Percentiles rank a stretch among this genome's conserved stretches.
Evolutionary conservation across 257 asterid genomes (phyloP).

Genomic region (Solanum bulbocastanum): DNA sequence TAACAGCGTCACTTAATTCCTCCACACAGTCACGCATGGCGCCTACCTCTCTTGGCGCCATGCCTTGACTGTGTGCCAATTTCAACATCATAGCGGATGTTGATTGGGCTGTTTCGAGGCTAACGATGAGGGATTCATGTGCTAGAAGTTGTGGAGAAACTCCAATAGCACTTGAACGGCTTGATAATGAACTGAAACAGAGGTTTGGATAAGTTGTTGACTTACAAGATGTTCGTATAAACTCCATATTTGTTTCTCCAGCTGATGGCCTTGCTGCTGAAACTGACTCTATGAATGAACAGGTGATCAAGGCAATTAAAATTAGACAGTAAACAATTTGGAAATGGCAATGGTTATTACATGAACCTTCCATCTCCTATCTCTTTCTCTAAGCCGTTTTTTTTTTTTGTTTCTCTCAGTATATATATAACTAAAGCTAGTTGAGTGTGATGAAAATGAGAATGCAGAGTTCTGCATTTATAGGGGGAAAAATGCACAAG

Average conservation of each 20-base stretch:
- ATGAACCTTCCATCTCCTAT: not conserved
- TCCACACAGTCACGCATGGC: slow-evolving; percentile 30
- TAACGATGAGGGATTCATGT: not conserved
- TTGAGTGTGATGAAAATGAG: not conserved
- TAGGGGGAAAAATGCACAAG: not conserved
- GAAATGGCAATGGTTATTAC: no score
- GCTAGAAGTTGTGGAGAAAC: not conserved
- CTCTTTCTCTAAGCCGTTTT: not conserved
- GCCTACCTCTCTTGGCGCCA: slow-evolving; percentile 10
- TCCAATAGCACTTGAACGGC: not conserved
- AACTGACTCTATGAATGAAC: not conserved
- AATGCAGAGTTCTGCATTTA: not conserved
- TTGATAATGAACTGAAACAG: not conserved
- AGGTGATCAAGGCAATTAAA: not conserved
- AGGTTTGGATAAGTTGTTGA: not conserved
- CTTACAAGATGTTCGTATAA: not conserved
- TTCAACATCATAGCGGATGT: not conserved
- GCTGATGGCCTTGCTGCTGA: not conserved
- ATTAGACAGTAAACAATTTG: not conserved
- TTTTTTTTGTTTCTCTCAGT: no score
- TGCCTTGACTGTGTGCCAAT: not conserved
- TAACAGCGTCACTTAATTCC: slow-evolving; percentile 22
- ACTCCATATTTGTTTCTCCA: not conserved
- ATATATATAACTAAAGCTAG: not conserved
- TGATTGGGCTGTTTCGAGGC: not conserved